Evolutionary conservation across 345 rosid genomes (phyloP).

Genomic region (Salix purpurea): DNA sequence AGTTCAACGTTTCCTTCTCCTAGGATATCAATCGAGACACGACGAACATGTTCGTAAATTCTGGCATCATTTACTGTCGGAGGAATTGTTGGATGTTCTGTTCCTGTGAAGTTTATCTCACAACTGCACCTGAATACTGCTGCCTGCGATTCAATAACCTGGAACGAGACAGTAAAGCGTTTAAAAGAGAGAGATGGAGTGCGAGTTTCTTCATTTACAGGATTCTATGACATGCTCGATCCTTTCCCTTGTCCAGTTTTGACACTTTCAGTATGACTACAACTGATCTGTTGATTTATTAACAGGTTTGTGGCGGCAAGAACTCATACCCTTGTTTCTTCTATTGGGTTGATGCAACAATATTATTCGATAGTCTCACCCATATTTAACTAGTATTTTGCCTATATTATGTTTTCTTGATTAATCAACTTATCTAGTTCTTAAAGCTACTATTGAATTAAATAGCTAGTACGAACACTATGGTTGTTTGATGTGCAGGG

Average conservation of each 20-base stretch:
- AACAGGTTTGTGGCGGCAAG: too few species aligned
- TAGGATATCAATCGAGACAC: slow-evolving; percentile 26
- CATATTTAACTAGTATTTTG: too few species aligned
- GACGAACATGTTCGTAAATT: slow-evolving; percentile 32
- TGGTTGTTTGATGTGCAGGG: too few species aligned
- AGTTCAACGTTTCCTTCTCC: slow-evolving; percentile 43
- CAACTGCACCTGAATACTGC: slow-evolving; percentile 54
- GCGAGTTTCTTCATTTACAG: not conserved
- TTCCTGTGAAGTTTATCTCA: slow-evolving; percentile 39
- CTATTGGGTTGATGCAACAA: too few species aligned
- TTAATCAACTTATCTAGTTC: too few species aligned
- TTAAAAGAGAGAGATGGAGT: too few species aligned
- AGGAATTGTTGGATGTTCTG: slow-evolving; percentile 41
- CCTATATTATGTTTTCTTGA: too few species aligned
- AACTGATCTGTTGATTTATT: too few species aligned
- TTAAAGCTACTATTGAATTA: too few species aligned
- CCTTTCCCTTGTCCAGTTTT: not conserved
- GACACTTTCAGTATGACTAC: not conserved
- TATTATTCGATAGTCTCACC: too few species aligned
- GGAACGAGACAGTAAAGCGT: not conserved
- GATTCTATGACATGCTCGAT: not conserved
- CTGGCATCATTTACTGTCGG: slow-evolving; percentile 44
- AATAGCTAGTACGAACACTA: too few species aligned
- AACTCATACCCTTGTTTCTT: too few species aligned
- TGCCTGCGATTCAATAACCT: slow-evolving; percentile 32